Base-by-base conservation (phyloP, 106 monocot genomes). In the Cymbidium sinense region DNA sequence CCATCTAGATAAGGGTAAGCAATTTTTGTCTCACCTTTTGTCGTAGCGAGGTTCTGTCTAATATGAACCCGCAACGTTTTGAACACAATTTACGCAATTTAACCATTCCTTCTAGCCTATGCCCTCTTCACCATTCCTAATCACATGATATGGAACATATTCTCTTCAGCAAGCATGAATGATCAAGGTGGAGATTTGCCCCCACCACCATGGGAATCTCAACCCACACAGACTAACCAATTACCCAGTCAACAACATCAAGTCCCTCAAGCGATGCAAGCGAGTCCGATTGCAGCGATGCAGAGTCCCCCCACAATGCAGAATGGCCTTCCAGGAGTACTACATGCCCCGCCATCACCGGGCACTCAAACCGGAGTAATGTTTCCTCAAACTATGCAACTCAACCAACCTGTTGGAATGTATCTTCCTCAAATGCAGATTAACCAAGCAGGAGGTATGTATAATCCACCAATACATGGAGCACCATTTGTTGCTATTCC, bases 161-260 rank as follows among this genome's bases (percentile, higher is more conserved):
- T 74, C 75, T 41, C 71, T 39, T 65, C 75, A n/a, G 41, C 79
- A 93, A 91, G 72, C 58, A 25, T 67, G 65, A 84, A 81, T 83
- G 85, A 82, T 79, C 86, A 91, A 76, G 51, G 31, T 77, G 88
- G 83, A 67, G 88, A 75, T 34, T 76, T 92, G 73, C 92, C 94
- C 27, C 92, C 84, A 36, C 95, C 95, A 67, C 98, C 95, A 29
- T 99, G 98, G 94, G 95, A 92, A 78, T 64, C 88, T 44, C 85
- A 90, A 76, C 37, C 79, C 39, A 67, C 39, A 11, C 81, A 88
- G 74, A 81, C 65, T 70, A 76, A 21, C 31, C 83, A 81, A 64
- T 17, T 72, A 30, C 75, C 73, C 64, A 74, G 0, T 33, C 41
- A 79, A 15, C 76, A 77, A 25, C 75, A 29, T 6, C 34, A 21